Evolutionary conservation across 2,329 filamentous ascomycete species (phyloP).

Genomic region (Aspergillus viridinutans): DNA sequence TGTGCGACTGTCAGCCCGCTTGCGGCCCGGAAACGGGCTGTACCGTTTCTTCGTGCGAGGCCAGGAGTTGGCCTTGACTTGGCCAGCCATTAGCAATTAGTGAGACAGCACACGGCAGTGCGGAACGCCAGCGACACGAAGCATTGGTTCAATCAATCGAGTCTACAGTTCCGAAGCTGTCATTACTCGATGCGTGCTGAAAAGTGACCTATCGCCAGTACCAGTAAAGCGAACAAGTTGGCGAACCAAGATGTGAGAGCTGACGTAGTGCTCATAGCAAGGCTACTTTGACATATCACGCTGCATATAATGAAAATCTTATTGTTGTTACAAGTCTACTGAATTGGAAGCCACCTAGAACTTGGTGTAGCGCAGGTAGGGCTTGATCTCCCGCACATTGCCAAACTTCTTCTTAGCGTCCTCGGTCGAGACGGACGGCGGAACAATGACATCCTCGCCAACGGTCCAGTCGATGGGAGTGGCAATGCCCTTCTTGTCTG

Average conservation of each 20-base stretch:
- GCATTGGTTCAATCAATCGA: background rate
- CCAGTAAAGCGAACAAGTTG: background rate
- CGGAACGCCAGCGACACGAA: background rate
- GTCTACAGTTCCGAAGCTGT: background rate
- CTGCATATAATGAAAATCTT: background rate
- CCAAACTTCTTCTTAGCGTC: conserved; percentile 87
- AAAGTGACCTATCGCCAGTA: background rate
- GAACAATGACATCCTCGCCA: conserved; percentile 89
- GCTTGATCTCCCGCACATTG: conserved; percentile 60
- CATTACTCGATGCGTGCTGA: background rate
- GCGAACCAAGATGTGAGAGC: too few relatives aligned
- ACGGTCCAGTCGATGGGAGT: conserved; percentile 88
- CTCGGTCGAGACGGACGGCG: conserved; percentile 74
- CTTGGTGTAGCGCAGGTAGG: conserved; percentile 41
- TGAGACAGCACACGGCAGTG: too few relatives aligned
- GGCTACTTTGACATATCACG: background rate
- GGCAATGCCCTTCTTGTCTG: conserved; percentile 82
- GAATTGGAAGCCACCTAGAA: conserved; percentile 1
- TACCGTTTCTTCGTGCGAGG: background rate
- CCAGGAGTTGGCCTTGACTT: too few relatives aligned
- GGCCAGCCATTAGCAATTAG: too few relatives aligned
- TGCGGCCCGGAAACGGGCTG: background rate
- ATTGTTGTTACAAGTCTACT: background rate
- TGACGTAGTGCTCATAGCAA: background rate
- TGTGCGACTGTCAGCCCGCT: background rate